phyloP scores from a whole-genome alignment of 2,329 filamentous ascomycete species.

The Arthrobotrys megalospora region DNA sequence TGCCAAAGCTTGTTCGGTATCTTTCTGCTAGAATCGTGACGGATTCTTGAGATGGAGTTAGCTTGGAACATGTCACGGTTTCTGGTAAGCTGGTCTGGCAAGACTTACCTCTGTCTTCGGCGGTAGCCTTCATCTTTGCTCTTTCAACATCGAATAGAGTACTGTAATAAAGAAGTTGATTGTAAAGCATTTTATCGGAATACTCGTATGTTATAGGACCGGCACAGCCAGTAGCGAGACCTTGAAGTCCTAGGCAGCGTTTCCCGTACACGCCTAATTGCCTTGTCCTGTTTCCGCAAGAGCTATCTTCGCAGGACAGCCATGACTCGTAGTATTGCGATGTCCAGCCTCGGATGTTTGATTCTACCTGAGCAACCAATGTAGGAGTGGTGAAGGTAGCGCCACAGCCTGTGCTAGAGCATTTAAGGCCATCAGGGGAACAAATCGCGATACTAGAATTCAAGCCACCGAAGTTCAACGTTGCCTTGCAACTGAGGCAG shows the following conservation, averaged over 20 bases:
- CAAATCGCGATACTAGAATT: slow-evolving; percentile 74
- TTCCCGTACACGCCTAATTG: slow-evolving; percentile 93
- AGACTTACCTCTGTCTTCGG: slow-evolving; percentile 68
- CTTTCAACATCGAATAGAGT: slow-evolving; percentile 91
- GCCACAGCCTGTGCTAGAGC: slow-evolving; percentile 76
- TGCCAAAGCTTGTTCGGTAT: slow-evolving; percentile 84
- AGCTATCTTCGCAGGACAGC: slow-evolving; percentile 89
- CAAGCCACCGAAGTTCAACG: slow-evolving; percentile 83
- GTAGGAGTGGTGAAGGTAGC: slow-evolving; percentile 78
- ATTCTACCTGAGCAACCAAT: slow-evolving; percentile 88
- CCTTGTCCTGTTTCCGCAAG: slow-evolving; percentile 87
- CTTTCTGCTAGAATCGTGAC: slow-evolving; percentile 82
- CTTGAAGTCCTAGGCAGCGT: slow-evolving; percentile 88
- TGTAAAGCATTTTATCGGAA: slow-evolving; percentile 90
- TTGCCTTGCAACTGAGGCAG: slow-evolving; percentile 83
- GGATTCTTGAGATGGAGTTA: slow-evolving; percentile 66
- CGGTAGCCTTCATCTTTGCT: slow-evolving; percentile 72
- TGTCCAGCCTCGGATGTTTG: slow-evolving; percentile 82
- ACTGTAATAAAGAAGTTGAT: slow-evolving; percentile 90
- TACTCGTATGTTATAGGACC: slow-evolving; percentile 92
- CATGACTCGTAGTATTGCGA: slow-evolving; percentile 92
- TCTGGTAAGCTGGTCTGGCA: neutral
- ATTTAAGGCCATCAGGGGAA: slow-evolving; percentile 81
- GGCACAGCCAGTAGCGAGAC: slow-evolving; percentile 84
- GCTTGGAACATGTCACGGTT: slow-evolving; percentile 10